phyloP scores from a whole-genome alignment of 176 grass and related monocot genomes.

The Bonia amplexicaulis region DNA sequence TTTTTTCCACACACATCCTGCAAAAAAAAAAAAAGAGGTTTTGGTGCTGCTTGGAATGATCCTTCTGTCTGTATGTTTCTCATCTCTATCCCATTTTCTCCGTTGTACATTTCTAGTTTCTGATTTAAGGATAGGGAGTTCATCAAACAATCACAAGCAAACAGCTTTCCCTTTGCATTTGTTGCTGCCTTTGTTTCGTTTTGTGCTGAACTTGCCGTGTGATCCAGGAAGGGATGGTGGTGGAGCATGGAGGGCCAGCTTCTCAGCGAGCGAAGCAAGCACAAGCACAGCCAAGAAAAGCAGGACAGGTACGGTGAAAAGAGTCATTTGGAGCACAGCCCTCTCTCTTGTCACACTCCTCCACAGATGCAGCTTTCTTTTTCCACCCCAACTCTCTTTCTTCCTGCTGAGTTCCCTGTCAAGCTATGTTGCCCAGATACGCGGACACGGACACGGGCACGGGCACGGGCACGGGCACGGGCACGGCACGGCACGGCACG shows the following conservation, averaged over 20 bases:
- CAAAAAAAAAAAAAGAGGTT: neutral
- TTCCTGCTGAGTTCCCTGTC: constrained; percentile 28
- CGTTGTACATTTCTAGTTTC: constrained; percentile 13
- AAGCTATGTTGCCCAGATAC: no score
- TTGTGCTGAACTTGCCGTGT: constrained; percentile 29
- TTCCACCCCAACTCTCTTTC: constrained; percentile 26
- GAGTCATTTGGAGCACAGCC: constrained; percentile 14
- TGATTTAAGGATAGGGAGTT: constrained; percentile 30
- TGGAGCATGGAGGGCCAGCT: constrained; percentile 60
- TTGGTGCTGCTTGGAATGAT: constrained; percentile 2
- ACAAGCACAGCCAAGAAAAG: constrained; percentile 64
- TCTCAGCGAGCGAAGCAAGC: constrained; percentile 53
- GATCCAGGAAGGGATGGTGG: constrained; percentile 30
- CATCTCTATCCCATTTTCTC: constrained; percentile 7
- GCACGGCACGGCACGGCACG: no score
- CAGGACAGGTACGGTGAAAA: constrained; percentile 52
- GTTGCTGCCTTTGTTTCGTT: constrained; percentile 16
- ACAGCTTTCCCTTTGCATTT: constrained; percentile 31
- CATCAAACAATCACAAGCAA: constrained; percentile 33
- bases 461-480: no score
- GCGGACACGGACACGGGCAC: no score
- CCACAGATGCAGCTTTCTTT: constrained; percentile 31
- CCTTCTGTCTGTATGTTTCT: neutral
- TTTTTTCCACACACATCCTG: constrained; percentile 23
- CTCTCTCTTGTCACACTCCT: neutral